Evolutionary conservation across 192 early-diverging fungal species (phyloP).

Genomic region (Coemansia sp.): DNA sequence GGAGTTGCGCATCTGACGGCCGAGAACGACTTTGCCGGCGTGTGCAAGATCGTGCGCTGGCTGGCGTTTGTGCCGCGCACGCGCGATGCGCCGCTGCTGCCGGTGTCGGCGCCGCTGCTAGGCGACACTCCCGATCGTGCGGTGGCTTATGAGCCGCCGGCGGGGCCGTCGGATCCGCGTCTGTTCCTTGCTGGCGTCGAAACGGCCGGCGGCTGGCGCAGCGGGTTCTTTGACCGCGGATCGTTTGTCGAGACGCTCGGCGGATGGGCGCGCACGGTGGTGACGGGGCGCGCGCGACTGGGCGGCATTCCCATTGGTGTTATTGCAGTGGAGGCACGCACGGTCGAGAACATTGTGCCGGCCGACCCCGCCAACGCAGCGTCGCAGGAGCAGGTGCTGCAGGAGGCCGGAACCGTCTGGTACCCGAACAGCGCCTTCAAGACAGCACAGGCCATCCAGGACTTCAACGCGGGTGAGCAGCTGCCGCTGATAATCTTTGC

Average conservation of each 20-base stretch:
- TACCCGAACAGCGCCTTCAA: slow-evolving; percentile 99
- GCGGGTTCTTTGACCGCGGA: slow-evolving; percentile 97
- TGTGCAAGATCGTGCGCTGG: slow-evolving; percentile 92
- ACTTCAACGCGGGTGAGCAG: slow-evolving; percentile 98
- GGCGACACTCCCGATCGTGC: slow-evolving; percentile 79
- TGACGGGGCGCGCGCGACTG: slow-evolving; percentile 90
- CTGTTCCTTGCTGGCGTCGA: slow-evolving; percentile 83
- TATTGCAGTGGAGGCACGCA: slow-evolving; percentile 94
- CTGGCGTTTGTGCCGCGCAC: slow-evolving; percentile 83
- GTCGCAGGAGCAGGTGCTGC: slow-evolving; percentile 84
- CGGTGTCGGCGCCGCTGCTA: slow-evolving; percentile 57
- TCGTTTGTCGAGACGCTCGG: slow-evolving; percentile 95
- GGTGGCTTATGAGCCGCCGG: slow-evolving; percentile 81
- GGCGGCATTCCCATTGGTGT: slow-evolving; percentile 97
- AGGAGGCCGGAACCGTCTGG: slow-evolving; percentile 97
- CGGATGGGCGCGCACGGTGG: slow-evolving; percentile 97
- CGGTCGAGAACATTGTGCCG: slow-evolving; percentile 85
- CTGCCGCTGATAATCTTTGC: slow-evolving; percentile 98
- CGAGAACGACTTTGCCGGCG: slow-evolving; percentile 92
- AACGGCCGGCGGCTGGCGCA: slow-evolving; percentile 64
- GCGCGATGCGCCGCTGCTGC: slow-evolving; percentile 65
- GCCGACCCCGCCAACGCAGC: slow-evolving; percentile 93
- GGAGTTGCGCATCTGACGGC: slow-evolving; percentile 97
- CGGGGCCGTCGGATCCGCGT: slow-evolving; percentile 87
- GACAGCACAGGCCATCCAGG: slow-evolving; percentile 98